Evolutionary conservation across 2,329 filamentous ascomycete species (phyloP).

Genomic region (Xylaria digitata): DNA sequence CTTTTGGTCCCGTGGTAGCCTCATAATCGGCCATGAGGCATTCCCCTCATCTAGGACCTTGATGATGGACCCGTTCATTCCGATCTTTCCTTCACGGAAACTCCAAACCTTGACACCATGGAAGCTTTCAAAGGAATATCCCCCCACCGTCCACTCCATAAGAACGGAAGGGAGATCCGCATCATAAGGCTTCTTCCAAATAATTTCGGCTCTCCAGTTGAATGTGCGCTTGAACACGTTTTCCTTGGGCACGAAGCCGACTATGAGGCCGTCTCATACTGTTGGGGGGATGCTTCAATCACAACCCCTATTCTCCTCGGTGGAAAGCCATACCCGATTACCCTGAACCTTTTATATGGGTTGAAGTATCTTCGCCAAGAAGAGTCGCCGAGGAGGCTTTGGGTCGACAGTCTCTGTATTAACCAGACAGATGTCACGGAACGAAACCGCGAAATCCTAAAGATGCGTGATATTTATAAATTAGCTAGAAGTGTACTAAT

Average conservation of each 20-base stretch:
- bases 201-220: slow-evolving; percentile 33
- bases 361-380: slow-evolving; percentile 31
- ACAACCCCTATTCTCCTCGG: slow-evolving; percentile 35
- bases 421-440: slow-evolving; percentile 35
- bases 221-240: slow-evolving; percentile 35
- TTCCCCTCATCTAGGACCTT: background rate
- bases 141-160: slow-evolving; percentile 36
- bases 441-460: slow-evolving; percentile 31
- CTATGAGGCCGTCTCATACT: slow-evolving; percentile 40
- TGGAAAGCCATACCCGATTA: slow-evolving; percentile 34
- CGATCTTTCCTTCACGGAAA: background rate
- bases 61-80: background rate
- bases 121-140: slow-evolving; percentile 35
- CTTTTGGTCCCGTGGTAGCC: background rate
- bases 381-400: slow-evolving; percentile 34
- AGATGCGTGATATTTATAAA: slow-evolving; percentile 38
- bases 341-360: slow-evolving; percentile 32
- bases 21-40: no score
- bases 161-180: slow-evolving; percentile 34
- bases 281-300: slow-evolving; percentile 38
- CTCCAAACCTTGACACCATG: slow-evolving; percentile 15
- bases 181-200: slow-evolving; percentile 32
- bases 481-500: slow-evolving; percentile 24
- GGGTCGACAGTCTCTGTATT: slow-evolving; percentile 42
- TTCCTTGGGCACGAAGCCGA: slow-evolving; percentile 24